A percentile compares a stretch with the other conserved stretches of the same genome.
Evolutionary conservation across 768 basidiomycete species (phyloP).

Genomic region (Lactifluus subvellereus): DNA sequence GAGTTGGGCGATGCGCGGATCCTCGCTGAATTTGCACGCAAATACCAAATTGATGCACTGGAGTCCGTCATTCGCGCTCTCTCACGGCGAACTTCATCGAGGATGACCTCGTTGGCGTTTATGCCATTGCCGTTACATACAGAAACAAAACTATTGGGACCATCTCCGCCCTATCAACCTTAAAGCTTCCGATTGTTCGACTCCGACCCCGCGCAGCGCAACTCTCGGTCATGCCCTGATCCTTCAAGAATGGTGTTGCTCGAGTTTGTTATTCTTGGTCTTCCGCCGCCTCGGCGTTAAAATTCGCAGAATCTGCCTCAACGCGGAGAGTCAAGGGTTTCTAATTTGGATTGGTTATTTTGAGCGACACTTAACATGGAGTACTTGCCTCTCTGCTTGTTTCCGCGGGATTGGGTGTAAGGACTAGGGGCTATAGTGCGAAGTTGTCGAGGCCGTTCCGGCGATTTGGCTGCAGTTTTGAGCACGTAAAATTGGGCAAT

Average conservation of each 20-base stretch:
- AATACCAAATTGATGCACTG: slow-evolving; percentile 17
- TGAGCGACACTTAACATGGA: neutral
- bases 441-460: neutral
- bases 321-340: slow-evolving; percentile 13
- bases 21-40: slow-evolving; percentile 15
- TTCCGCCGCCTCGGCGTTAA: slow-evolving; percentile 8
- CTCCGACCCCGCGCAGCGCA: neutral
- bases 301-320: slow-evolving; percentile 8
- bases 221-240: neutral
- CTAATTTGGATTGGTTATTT: neutral
- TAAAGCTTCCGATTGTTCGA: neutral
- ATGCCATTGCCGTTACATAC: slow-evolving; percentile 4
- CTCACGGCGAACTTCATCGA: slow-evolving; percentile 5
- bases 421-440: neutral
- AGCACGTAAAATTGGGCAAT: neutral
- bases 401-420: slow-evolving; percentile 4
- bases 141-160: neutral
- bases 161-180: neutral
- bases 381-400: slow-evolving; percentile 7
- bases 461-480: neutral
- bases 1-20: neutral
- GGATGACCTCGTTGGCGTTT: slow-evolving; percentile 16
- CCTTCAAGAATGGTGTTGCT: neutral
- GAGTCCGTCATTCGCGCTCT: neutral
- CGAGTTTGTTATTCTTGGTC: slow-evolving; percentile 7